Percentiles rank a stretch among this genome's conserved stretches.
phyloP scores from a whole-genome alignment of 164 flowering plant genomes.

The Tetrastigma voinierianum region DNA sequence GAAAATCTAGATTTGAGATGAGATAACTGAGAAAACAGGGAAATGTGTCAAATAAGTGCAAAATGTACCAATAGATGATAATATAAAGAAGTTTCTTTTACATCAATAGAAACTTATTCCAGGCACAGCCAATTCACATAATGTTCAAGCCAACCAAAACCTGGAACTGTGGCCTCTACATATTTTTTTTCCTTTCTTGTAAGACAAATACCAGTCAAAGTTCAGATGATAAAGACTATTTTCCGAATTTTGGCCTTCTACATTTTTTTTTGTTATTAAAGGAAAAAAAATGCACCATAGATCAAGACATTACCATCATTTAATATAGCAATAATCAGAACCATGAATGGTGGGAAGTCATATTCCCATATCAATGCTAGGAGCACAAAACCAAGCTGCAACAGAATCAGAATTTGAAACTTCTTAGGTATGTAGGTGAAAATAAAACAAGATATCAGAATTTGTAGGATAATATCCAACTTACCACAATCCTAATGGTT shows the following conservation, averaged over 20 bases:
- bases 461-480: slow-evolving; percentile 14
- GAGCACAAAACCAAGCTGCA: slow-evolving; percentile 85
- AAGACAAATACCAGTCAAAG: not conserved
- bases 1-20: too few species aligned
- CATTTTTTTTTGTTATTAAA: too few species aligned
- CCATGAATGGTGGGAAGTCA: slow-evolving; percentile 96
- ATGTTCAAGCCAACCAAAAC: too few species aligned
- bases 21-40: too few species aligned
- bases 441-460: not conserved
- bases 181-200: too few species aligned
- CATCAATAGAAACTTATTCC: too few species aligned
- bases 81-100: too few species aligned
- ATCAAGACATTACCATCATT: slow-evolving; percentile 68
- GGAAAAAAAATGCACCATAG: not conserved
- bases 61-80: too few species aligned
- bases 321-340: slow-evolving; percentile 77
- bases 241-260: not conserved
- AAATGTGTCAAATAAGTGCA: too few species aligned
- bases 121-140: too few species aligned
- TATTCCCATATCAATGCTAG: slow-evolving; percentile 85
- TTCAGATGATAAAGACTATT: not conserved
- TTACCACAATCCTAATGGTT: slow-evolving; percentile 91
- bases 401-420: not conserved
- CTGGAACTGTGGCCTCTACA: too few species aligned
- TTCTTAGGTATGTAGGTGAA: not conserved